Percentiles rank a stretch among this genome's conserved stretches.
Conservation (phyloP, 164 flowering plant genomes). For the Liquidambar formosana region DNA sequence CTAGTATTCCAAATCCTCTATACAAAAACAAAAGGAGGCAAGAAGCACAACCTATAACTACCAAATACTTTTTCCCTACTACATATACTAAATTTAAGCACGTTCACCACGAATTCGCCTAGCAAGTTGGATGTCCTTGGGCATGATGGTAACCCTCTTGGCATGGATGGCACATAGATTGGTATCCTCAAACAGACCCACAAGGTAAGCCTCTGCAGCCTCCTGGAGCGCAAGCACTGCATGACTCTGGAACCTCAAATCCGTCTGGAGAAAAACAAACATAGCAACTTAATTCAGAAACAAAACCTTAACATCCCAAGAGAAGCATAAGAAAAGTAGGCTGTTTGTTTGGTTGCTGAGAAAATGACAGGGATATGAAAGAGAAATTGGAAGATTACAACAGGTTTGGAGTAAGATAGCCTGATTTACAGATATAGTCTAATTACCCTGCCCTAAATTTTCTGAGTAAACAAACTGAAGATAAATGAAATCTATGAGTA, state of each 20-base stretch:
- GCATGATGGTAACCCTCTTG: conserved; percentile 44
- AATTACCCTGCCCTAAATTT: no score
- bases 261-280: conserved; percentile 34
- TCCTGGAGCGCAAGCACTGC: conserved; percentile 44
- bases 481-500: background rate
- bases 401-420: no score
- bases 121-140: conserved; percentile 45
- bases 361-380: no score
- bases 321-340: no score
- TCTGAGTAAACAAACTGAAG: background rate
- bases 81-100: conserved; percentile 15
- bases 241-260: conserved; percentile 52
- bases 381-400: no score
- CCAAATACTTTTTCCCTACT: background rate
- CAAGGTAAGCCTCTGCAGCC: conserved; percentile 41
- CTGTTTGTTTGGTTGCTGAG: no score
- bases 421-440: no score
- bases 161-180: conserved; percentile 36
- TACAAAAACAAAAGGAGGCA: background rate
- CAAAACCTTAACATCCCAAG: background rate
- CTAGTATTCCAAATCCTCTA: background rate
- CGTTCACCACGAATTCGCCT: conserved; percentile 49
- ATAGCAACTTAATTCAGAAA: background rate
- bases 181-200: conserved; percentile 46
- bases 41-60: no score